Base-by-base conservation (phyloP, 164 flowering plant genomes). In the Brasenia schreberi region DNA sequence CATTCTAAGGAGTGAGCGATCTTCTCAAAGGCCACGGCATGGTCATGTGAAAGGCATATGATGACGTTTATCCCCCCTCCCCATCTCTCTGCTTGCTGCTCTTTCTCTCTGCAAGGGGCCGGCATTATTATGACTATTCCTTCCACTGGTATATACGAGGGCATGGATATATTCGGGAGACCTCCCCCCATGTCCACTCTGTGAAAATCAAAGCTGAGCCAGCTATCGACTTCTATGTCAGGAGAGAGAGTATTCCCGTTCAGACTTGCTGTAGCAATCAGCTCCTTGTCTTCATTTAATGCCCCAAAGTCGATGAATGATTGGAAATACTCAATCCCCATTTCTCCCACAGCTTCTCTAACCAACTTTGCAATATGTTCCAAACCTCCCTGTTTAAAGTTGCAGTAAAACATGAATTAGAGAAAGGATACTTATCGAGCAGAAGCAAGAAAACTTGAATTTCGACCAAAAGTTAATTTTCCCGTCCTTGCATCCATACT, bases 111-210 rank as follows among this genome's bases (percentile, higher is more conserved):
- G 18, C 6, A 4, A 18, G 18, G 19, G 12, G 64, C 43, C 61
- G 70, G 70, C 5, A 61, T 11, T 4, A 67, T n/a, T 7, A 67
- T 5, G 39, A 67, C 5, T 42, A 43, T 7, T 2, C 65, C 65
- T 42, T 67, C 70, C 18, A 43, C 59, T n/a, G 70, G 70, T 2
- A 61, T 17, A 6, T 45, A 10, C 5, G 70, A 6, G 11, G 70
- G 70, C 42, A 67, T 5, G 42, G 61, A 67, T 1, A 12, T 18
- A 18, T 18, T 45, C 12, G 70, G 70, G 10, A 42, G 18, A 7
- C 70, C 65, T 6, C 65, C 59, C 42, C 70, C 70, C 44, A 67
- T 60, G 23, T 67, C 64, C 42, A 67, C 39, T n/a, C 61, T 64
- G 43, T 61, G 43, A 11, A 67, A 67, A 9, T 18, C 58, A 52